Conservation (phyloP, 2,329 filamentous ascomycete species). For the Rhynchosporium agropyri region DNA sequence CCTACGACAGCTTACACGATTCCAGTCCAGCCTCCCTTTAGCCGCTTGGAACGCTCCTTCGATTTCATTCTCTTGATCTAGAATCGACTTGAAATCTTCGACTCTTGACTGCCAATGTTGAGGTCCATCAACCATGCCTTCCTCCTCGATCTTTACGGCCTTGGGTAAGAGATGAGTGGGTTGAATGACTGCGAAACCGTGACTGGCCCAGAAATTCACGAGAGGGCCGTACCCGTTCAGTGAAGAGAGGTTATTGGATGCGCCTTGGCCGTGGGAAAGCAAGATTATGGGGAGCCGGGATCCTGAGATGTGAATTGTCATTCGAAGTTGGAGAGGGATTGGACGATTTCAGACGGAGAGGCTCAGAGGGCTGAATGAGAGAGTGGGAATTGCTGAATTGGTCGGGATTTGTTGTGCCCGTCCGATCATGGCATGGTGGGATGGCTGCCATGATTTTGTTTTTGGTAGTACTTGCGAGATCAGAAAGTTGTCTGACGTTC, state of each 20-base stretch:
- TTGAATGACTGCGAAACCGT: slow-evolving; percentile 49
- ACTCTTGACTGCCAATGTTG: slow-evolving; percentile 41
- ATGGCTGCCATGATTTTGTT: not conserved
- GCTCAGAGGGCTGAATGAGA: slow-evolving; percentile 36
- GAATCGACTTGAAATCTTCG: slow-evolving; percentile 44
- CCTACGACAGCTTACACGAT: slow-evolving; percentile 44
- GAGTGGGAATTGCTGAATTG: slow-evolving; percentile 38
- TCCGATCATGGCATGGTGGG: slow-evolving; percentile 26
- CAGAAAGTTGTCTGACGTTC: not conserved
- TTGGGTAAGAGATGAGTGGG: slow-evolving; percentile 47
- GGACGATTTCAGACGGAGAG: slow-evolving; percentile 33
- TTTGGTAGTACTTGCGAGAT: not conserved
- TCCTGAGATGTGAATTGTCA: slow-evolving; percentile 43
- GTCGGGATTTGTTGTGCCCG: slow-evolving; percentile 49
- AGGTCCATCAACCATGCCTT: slow-evolving; percentile 32
- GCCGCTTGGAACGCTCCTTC: slow-evolving; percentile 42
- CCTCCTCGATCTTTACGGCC: slow-evolving; percentile 36
- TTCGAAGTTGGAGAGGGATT: slow-evolving; percentile 42
- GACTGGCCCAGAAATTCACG: slow-evolving; percentile 47
- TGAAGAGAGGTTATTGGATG: slow-evolving; percentile 46
- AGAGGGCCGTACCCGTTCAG: slow-evolving; percentile 48
- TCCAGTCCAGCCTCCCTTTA: slow-evolving; percentile 43
- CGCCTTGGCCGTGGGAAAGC: slow-evolving; percentile 47
- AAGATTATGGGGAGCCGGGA: slow-evolving; percentile 46
- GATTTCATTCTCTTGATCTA: slow-evolving; percentile 45